These are phyloP conservation scores for Hyaloperonospora arabidopsidis DNA, from an alignment of 352 stramenopile genomes.

Conservation along the genomic window DNA sequence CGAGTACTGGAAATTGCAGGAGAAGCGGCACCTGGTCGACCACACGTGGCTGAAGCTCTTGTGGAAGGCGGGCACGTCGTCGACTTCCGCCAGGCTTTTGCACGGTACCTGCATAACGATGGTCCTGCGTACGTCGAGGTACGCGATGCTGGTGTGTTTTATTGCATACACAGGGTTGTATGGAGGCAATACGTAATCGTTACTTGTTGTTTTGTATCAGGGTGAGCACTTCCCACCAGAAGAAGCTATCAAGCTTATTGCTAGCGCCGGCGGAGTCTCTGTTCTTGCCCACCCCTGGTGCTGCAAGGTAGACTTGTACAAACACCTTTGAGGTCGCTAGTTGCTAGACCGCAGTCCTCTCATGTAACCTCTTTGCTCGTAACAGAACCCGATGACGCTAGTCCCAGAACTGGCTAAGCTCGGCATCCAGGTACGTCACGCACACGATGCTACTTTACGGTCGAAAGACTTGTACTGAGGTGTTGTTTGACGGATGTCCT, in stretches of 20 bases:
- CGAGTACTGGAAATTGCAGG: conserved; percentile 76
- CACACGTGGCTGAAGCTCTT: conserved; percentile 72
- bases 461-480: conserved; percentile 1
- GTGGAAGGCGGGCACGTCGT: conserved; percentile 68
- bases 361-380: not conserved
- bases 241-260: conserved; percentile 81
- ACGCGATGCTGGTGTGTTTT: not conserved
- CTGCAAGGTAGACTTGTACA: conserved; percentile 45
- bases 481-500: not conserved
- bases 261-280: conserved; percentile 65
- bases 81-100: conserved; percentile 74
- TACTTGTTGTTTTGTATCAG: conserved; percentile 19
- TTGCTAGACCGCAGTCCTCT: not conserved
- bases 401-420: conserved; percentile 62
- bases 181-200: not conserved
- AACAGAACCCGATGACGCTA: conserved; percentile 56
- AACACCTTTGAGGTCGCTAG: not conserved
- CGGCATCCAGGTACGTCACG: conserved; percentile 56
- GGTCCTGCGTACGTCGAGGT: conserved; percentile 81
- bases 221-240: conserved; percentile 78
- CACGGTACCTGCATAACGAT: conserved; percentile 75
- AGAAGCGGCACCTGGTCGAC: conserved; percentile 68
- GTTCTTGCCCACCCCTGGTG: conserved; percentile 83
- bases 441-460: not conserved
- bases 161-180: not conserved